Evolutionary conservation across 2,329 filamentous ascomycete genomes (phyloP).

Genomic region (Fusarium praegraminearum): DNA sequence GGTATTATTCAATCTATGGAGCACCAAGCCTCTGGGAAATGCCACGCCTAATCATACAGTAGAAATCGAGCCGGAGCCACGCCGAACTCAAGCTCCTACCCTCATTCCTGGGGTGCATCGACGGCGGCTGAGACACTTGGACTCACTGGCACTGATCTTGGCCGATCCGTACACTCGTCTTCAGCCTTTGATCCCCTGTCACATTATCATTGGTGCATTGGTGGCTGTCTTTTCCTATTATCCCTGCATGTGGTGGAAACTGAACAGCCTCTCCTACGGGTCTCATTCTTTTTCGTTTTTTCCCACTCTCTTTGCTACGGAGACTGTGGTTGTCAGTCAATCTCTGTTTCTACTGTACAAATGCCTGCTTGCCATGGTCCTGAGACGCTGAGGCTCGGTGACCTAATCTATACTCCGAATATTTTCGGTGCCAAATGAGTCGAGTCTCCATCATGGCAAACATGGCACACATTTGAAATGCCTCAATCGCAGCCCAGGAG

Average conservation of each 20-base stretch:
- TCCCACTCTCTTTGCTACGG: neutral
- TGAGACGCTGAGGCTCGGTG: constrained; percentile 6
- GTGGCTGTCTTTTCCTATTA: constrained; percentile 31
- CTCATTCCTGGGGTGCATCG: constrained; percentile 38
- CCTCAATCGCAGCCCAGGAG: constrained; percentile 21
- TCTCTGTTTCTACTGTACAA: constrained; percentile 8
- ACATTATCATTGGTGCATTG: constrained; percentile 7
- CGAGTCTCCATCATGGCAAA: constrained; percentile 25
- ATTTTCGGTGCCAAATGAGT: constrained; percentile 32
- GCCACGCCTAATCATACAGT: constrained; percentile 21
- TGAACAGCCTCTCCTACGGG: constrained; percentile 17
- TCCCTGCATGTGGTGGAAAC: constrained; percentile 33
- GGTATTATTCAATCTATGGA: constrained; percentile 15
- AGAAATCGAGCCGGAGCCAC: constrained; percentile 27
- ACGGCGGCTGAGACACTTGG: constrained; percentile 25
- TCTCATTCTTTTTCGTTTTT: constrained; percentile 11
- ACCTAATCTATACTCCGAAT: constrained; percentile 28
- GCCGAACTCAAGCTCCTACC: constrained; percentile 25
- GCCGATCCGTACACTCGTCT: constrained; percentile 28
- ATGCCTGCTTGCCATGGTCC: neutral
- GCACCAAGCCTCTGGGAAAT: constrained; percentile 28
- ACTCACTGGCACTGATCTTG: constrained; percentile 9
- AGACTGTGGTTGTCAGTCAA: constrained; percentile 16
- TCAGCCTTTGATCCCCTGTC: constrained; percentile 26
- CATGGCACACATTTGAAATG: constrained; percentile 7